phyloP scores from a whole-genome alignment of 2,329 filamentous ascomycete genomes.

The Colletotrichum sp. region DNA sequence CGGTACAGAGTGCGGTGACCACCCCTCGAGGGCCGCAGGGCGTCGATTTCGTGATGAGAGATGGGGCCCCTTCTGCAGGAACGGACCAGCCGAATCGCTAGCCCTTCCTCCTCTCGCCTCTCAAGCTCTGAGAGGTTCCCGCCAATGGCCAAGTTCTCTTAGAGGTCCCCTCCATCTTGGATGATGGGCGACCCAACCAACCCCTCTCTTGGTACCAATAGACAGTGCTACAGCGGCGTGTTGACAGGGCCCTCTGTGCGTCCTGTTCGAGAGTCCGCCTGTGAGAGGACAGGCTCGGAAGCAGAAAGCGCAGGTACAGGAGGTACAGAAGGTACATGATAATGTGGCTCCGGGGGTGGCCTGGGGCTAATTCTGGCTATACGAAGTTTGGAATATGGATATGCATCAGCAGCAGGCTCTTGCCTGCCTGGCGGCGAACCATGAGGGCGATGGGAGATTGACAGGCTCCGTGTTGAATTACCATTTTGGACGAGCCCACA shows the following conservation, averaged over 20 bases:
- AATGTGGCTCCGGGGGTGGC: slow-evolving; percentile 18
- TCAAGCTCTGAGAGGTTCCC: neutral
- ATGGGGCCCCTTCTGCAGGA: slow-evolving; percentile 17
- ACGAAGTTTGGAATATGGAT: slow-evolving; percentile 23
- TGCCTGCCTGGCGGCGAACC: slow-evolving; percentile 19
- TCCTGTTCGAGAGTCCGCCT: neutral
- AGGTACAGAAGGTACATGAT: neutral
- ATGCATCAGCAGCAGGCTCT: slow-evolving; percentile 16
- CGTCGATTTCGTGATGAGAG: slow-evolving; percentile 18
- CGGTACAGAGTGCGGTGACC: neutral
- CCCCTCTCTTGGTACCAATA: slow-evolving; percentile 12
- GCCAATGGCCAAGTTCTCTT: neutral
- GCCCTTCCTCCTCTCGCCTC: neutral
- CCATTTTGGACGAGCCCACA: slow-evolving; percentile 17
- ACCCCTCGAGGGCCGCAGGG: slow-evolving; percentile 3
- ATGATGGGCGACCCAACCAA: neutral
- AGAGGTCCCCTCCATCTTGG: neutral
- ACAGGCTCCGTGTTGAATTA: slow-evolving; percentile 10
- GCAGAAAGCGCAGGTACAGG: neutral
- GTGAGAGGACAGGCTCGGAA: neutral
- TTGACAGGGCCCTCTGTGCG: neutral
- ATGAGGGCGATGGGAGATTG: slow-evolving; percentile 19
- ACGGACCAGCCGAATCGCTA: slow-evolving; percentile 18
- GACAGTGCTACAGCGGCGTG: neutral
- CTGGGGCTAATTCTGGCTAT: slow-evolving; percentile 20